These are phyloP conservation scores for Leishmania arabica DNA, from an alignment of 208 protist species.

Conservation along the genomic window DNA sequence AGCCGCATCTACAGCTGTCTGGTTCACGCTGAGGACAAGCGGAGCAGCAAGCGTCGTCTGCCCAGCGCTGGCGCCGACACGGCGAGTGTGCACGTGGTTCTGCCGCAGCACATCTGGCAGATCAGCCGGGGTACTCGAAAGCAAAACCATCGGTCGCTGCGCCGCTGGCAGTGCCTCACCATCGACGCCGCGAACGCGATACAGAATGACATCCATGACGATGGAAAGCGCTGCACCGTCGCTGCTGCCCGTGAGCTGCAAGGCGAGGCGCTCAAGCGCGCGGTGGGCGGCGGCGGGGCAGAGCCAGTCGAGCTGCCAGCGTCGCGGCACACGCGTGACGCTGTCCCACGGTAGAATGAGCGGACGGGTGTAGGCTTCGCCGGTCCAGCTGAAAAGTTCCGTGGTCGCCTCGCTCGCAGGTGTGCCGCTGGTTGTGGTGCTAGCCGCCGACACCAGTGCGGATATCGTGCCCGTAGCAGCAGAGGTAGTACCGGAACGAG, in stretches of 20 bases:
- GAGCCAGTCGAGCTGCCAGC: conserved; percentile 63
- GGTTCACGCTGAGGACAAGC: conserved; percentile 50
- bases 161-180: conserved; percentile 50
- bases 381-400: conserved; percentile 6
- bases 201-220: conserved; percentile 65
- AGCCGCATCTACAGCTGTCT: conserved; percentile 45
- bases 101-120: conserved; percentile 33
- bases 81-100: conserved; percentile 9
- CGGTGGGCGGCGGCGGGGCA: conserved; percentile 58
- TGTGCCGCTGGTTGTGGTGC: not conserved
- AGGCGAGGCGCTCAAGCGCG: conserved; percentile 24
- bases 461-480: not conserved
- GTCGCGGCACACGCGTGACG: conserved; percentile 38
- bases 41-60: conserved; percentile 9
- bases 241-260: conserved; percentile 10
- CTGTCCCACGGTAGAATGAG: conserved; percentile 59
- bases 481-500: not conserved
- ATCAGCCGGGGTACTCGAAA: conserved; percentile 46
- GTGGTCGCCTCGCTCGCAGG: not conserved
- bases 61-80: not conserved
- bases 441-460: not conserved
- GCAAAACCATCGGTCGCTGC: conserved; percentile 60
- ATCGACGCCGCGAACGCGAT: conserved; percentile 56
- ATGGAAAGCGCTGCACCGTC: conserved; percentile 28
- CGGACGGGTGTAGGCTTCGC: conserved; percentile 38